A percentile compares a stretch with the other conserved stretches of the same genome.
Conservation (phyloP, 2,329 filamentous ascomycete species). For the Lachnellula suecica region DNA sequence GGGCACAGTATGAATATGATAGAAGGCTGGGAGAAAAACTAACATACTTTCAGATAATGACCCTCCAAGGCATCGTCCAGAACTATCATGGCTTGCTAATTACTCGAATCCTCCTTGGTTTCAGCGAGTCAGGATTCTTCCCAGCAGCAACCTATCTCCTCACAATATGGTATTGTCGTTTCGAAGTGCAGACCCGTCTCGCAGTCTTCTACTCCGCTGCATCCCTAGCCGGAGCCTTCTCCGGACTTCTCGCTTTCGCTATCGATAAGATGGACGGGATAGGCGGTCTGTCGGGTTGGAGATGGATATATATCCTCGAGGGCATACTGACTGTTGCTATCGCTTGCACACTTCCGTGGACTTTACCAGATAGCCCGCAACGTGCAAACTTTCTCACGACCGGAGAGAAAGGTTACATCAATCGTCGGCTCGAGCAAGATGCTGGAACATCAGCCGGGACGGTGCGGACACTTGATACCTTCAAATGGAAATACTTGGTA, state of each 20-base stretch:
- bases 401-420: slow-evolving; percentile 68
- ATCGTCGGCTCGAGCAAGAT: slow-evolving; percentile 65
- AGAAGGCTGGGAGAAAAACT: no score
- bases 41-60: no score
- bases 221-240: slow-evolving; percentile 79
- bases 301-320: slow-evolving; percentile 83
- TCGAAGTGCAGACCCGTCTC: slow-evolving; percentile 87
- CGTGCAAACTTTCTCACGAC: slow-evolving; percentile 69
- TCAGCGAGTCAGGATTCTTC: slow-evolving; percentile 76
- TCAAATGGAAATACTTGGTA: slow-evolving; percentile 74
- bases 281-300: slow-evolving; percentile 69
- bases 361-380: slow-evolving; percentile 73
- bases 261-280: slow-evolving; percentile 85
- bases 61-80: slow-evolving; percentile 35
- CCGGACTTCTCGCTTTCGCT: slow-evolving; percentile 78
- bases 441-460: slow-evolving; percentile 65
- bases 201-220: slow-evolving; percentile 91
- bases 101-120: slow-evolving; percentile 82
- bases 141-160: slow-evolving; percentile 74
- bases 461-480: slow-evolving; percentile 54
- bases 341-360: slow-evolving; percentile 64
- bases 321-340: slow-evolving; percentile 63
- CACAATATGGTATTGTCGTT: slow-evolving; percentile 86
- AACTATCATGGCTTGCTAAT: slow-evolving; percentile 78
- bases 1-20: slow-evolving; percentile 42